These are phyloP conservation scores for Fomitopsis pinicola DNA, from an alignment of 1,284 basidiomycete genomes.

Conservation along the genomic window DNA sequence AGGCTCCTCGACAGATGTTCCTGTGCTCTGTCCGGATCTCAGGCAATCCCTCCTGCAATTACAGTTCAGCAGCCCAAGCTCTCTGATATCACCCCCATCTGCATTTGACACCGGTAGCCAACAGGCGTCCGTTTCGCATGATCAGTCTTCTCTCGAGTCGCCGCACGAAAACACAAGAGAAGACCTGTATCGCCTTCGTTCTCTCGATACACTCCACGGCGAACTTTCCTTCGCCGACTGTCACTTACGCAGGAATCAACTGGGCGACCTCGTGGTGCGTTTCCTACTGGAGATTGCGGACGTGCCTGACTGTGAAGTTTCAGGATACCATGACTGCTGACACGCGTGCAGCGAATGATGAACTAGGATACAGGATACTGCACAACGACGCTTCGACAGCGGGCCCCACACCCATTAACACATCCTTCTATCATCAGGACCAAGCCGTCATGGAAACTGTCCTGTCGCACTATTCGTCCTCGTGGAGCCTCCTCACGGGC, in stretches of 20 bases:
- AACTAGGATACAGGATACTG: constrained; percentile 8
- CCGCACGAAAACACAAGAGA: background rate
- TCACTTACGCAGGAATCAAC: constrained; percentile 1
- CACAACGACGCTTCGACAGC: background rate
- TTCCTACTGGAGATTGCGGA: background rate
- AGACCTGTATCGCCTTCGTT: background rate
- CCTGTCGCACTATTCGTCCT: background rate
- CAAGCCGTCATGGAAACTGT: background rate
- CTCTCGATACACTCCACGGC: background rate
- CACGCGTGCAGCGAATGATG: constrained; percentile 1
- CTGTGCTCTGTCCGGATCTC: constrained; percentile 3
- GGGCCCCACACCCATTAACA: background rate
- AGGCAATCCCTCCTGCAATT: constrained; percentile 3
- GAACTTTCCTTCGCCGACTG: constrained; percentile 6
- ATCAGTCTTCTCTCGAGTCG: background rate
- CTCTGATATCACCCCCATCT: background rate
- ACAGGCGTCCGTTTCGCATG: background rate
- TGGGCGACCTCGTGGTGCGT: constrained; percentile 8
- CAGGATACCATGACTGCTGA: constrained; percentile 5
- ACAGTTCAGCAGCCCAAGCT: background rate
- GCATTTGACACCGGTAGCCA: background rate
- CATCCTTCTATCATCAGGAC: constrained; percentile 6
- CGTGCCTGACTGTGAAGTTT: background rate
- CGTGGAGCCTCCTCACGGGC: background rate
- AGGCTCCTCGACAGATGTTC: background rate